These are phyloP conservation scores for Podospora australis DNA, from an alignment of 495 filamentous ascomycete species.

Conservation along the genomic window DNA sequence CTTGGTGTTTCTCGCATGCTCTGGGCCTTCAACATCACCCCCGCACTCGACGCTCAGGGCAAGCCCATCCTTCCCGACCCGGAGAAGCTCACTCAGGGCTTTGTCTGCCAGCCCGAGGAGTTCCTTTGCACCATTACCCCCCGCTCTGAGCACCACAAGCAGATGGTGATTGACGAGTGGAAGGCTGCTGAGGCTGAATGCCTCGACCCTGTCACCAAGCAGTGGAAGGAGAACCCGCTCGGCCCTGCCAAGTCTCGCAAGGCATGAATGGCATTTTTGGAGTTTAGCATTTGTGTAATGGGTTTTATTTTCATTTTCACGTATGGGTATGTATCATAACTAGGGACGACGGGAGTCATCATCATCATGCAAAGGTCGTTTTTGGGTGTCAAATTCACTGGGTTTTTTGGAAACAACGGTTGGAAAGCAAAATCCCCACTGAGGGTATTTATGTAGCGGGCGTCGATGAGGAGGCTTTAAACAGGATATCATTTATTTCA, in stretches of 20 bases:
- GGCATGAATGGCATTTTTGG: slow-evolving; percentile 6
- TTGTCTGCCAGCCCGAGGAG: slow-evolving; percentile 39
- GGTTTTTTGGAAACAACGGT: too few relatives aligned
- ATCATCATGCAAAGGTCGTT: too few relatives aligned
- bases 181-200: slow-evolving; percentile 24
- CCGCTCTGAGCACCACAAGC: slow-evolving; percentile 21
- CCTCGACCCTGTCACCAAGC: slow-evolving; percentile 28
- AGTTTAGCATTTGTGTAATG: background rate
- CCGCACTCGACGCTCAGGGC: slow-evolving; percentile 26
- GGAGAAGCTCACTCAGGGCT: slow-evolving; percentile 37
- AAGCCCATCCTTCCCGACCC: slow-evolving; percentile 32
- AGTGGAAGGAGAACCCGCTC: slow-evolving; percentile 21
- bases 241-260: slow-evolving; percentile 7
- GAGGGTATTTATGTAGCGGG: too few relatives aligned
- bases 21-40: slow-evolving; percentile 46
- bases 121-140: slow-evolving; percentile 31
- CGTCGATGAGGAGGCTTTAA: too few relatives aligned
- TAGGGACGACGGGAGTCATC: background rate
- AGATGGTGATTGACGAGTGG: slow-evolving; percentile 31
- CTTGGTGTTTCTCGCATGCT: slow-evolving; percentile 45
- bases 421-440: too few relatives aligned
- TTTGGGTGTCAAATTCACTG: too few relatives aligned
- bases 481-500: too few relatives aligned
- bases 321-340: background rate
- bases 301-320: background rate